Base-by-base conservation (phyloP, 1,139 yeast genomes). In the Pichia sp. region DNA sequence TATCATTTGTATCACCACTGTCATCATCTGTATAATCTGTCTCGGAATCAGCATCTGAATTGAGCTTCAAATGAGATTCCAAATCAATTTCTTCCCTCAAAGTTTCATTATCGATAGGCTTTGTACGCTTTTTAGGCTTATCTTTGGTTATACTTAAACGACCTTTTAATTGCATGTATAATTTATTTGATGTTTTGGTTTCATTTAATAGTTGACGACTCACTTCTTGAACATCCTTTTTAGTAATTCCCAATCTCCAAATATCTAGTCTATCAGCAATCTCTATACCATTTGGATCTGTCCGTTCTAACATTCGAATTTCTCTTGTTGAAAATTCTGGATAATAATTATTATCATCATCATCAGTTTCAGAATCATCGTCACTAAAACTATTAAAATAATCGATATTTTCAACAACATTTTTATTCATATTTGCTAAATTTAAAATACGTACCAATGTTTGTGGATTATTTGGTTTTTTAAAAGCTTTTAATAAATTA, bases 341-440 rank as follows among this genome's bases (percentile, higher is more conserved):
- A 20, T 34, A 42, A 29, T 31, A 40, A 24, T 37, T 29, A 27
- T 39, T 37, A 9, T 45, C 51, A 20, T 47, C 53, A 24, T 39
- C 44, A 25, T 47, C 53, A 27, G 39, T 46, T n/a, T 35, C 35
- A 20, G 23, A 25, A 10, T 42, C 46, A 26, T 30, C 30, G 16
- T 16, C 16, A 16, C 16, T 16, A 16, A 16, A 16, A 16, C 16
- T 16, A 12, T 39, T 42, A 42, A 42, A 50, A 31, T 43, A 41
- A 41, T 41, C 46, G 25, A 40, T 29, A 12, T 43, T 31, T 24
- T 40, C 48, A 9, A 36, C 23, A 10, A 37, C 37, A 9, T 20
- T 16, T 27, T 22, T 25, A n/a, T 40, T 26, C 10, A 40, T 30
- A 30, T 40, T 33, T 33, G 34, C 27, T 20, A 35, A 24, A 23